phyloP scores from a whole-genome alignment of 164 flowering plant species.

The Vitis amurensis region DNA sequence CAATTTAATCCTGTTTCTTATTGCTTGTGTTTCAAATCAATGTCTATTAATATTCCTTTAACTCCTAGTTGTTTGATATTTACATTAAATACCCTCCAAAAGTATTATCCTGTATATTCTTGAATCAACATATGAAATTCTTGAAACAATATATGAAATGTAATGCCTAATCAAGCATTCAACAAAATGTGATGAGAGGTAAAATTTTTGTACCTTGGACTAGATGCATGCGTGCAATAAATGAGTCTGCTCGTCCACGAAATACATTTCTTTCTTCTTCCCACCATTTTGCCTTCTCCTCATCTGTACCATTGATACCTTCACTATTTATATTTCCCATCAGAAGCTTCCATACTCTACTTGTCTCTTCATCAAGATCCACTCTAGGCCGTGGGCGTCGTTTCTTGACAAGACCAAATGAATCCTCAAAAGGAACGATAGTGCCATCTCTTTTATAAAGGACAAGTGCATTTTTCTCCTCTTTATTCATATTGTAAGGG shows the following conservation, averaged over 20 bases:
- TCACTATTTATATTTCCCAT: constrained; percentile 59
- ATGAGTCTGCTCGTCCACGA: constrained; percentile 79
- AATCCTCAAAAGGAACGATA: constrained; percentile 57
- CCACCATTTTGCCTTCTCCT: constrained; percentile 83
- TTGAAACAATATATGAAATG: too few species aligned
- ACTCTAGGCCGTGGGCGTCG: constrained; percentile 75
- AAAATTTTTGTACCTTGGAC: constrained; percentile 72
- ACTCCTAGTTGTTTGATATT: too few species aligned
- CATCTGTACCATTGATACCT: constrained; percentile 70
- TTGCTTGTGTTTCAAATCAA: too few species aligned
- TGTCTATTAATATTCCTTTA: too few species aligned
- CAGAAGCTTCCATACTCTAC: constrained; percentile 82
- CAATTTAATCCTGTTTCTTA: too few species aligned
- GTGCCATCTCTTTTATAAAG: constrained; percentile 52
- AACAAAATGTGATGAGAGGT: too few species aligned
- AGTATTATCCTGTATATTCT: too few species aligned
- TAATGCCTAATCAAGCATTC: too few species aligned
- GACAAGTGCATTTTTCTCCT: constrained; percentile 54
- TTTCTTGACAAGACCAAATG: constrained; percentile 41
- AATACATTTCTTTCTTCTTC: constrained; percentile 80
- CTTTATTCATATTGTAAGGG: constrained; percentile 16
- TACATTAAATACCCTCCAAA: too few species aligned
- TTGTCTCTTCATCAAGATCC: constrained; percentile 85
- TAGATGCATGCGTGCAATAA: constrained; percentile 94
- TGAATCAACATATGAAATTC: too few species aligned